phyloP scores from a whole-genome alignment of 108 stramenopile species.

The Poteriospumella lacustris region DNA sequence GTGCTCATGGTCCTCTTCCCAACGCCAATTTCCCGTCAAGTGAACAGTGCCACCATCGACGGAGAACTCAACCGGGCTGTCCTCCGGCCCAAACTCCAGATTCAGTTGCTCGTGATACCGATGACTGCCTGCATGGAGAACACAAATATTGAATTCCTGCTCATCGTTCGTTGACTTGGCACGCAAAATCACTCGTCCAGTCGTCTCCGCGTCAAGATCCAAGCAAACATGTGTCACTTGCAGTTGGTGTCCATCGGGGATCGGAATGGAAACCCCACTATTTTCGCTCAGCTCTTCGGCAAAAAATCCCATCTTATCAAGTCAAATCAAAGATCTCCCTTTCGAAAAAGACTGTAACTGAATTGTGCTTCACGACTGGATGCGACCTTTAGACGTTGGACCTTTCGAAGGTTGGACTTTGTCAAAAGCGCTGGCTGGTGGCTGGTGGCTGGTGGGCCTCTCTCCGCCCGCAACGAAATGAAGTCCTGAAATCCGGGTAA shows the following conservation, averaged over 20 bases:
- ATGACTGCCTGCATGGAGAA: neutral
- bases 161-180: neutral
- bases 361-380: too few species aligned
- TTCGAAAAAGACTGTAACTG: too few species aligned
- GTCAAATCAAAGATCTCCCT: too few species aligned
- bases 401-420: too few species aligned
- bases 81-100: slow-evolving; percentile 2
- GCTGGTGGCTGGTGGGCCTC: too few species aligned
- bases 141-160: neutral
- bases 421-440: too few species aligned
- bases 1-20: slow-evolving; percentile 1
- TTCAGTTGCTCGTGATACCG: neutral
- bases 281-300: neutral
- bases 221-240: neutral
- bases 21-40: slow-evolving; percentile 15
- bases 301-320: slow-evolving; percentile 32
- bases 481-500: too few species aligned
- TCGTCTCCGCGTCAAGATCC: neutral
- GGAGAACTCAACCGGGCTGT: neutral
- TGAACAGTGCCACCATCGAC: neutral
- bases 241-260: slow-evolving; percentile 4
- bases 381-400: too few species aligned
- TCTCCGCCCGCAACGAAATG: too few species aligned
- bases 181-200: neutral
- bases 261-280: neutral